Evolutionary conservation across 2,329 filamentous ascomycete genomes (phyloP), one percentile per base, ranked within the genome.

Genomic region (Alternaria consortialis): DNA sequence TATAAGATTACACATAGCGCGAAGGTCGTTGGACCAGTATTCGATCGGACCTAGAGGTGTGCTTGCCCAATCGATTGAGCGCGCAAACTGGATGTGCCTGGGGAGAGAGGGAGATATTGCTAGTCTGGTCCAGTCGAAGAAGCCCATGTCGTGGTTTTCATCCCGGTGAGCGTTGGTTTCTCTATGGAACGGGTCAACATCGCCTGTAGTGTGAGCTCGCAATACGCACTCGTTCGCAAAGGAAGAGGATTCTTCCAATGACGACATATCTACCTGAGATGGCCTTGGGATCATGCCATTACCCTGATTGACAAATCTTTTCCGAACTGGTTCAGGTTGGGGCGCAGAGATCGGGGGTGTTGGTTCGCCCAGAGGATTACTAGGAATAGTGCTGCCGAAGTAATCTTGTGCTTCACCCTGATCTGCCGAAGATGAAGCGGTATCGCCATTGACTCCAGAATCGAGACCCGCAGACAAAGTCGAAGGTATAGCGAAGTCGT

Each of bases 121-220:
- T 50, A 94, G 83, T 55, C 88, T 85, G 4, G 92, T 95, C 92
- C 92, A 95, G 77, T 96, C 92, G 73, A 94, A 94, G 32, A 88
- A 90, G 12, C 85, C 82, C 67, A 82, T 72, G 53, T 83, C 72
- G 58, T 71, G 68, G 29, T 39, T 50, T n/a, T 73, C 63, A 32
- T 74, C 64, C 25, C 70, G 58, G 46, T 65, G 56, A 29, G 54
- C 23, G 54, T 64, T 67, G 4, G 64, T 54, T 60, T 68, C 66
- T 67, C 76, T 78, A 68, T 66, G 66, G 63, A 80, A 80, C 57
- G 72, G 60, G 76, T 80, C 78, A 79, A 78, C 69, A 67, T 77
- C 72, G 64, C 77, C 78, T 53, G 77, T 79, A 71, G 68, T 69
- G 20, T 78, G 70, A 60, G 79, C 79, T 52, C 74, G 71, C 56